Base-by-base conservation (phyloP, 208 protist genomes). In the Leishmania turanica region DNA sequence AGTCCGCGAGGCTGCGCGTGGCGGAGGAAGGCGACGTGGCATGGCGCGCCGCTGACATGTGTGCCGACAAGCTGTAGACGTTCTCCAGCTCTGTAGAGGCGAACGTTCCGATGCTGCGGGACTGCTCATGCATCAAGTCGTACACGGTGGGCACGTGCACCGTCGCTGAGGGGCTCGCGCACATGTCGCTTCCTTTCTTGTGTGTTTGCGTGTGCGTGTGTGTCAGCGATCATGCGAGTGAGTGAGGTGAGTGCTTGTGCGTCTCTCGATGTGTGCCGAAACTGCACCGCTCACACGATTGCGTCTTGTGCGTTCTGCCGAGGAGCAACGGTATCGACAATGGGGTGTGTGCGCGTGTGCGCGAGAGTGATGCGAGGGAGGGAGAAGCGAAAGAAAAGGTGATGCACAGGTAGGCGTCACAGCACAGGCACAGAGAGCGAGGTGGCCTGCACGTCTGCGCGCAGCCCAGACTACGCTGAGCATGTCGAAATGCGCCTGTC, bases 1-100 rank as follows among this genome's bases (percentile, higher is more conserved):
- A 77, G 31, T 76, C 80, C 49, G 76, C 75, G 7, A 83, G 31
- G 68, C 64, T 56, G 6, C 81, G 68, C n/a, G 89, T 90, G 76
- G 74, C 70, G 58, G 70, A 79, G 37, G 45, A 71, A 47, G 60
- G 62, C 31, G 76, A 58, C 1, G 54, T 58, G n/a, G 58, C 76
- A 47, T 19, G 42, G 21, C 27, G 42, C 31, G 42, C 15, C 4
- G 45, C 62, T 42, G 42, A 49, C 24, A 53, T 31, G 40, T 27
- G 34, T n/a, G 45, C 58, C 8, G 76, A 69, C 49, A 24, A 9
- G n/a, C 8, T 56, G 49, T 49, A 79, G 60, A 79, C 34, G 13
- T 69, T 31, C 60, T 69, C 76, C 60, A 79, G 34, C 64, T 58
- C 24, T 15, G 40, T 54, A 68, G 76, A 79, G 31, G 76, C 76